These are phyloP conservation scores for Aspergillus egyptiacus DNA, from an alignment of 495 filamentous ascomycete genomes.

Conservation along the genomic window DNA sequence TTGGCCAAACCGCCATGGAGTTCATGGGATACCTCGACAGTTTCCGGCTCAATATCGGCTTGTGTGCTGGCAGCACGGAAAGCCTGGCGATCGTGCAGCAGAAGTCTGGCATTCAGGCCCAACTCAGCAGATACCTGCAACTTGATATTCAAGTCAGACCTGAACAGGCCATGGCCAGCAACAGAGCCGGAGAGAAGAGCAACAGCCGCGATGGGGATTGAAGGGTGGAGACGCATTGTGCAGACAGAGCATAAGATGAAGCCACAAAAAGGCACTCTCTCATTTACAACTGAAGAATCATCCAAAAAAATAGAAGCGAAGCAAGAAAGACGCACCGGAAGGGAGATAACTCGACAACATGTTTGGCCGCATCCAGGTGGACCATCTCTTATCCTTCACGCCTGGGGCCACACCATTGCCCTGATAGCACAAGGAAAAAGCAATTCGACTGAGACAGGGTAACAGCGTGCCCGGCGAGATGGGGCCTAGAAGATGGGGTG, in stretches of 20 bases:
- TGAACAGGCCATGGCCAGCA: background rate
- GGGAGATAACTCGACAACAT: no score
- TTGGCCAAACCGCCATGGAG: background rate
- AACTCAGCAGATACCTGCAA: constrained; percentile 9
- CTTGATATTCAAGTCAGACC: background rate
- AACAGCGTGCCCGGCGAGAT: no score
- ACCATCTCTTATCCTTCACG: no score
- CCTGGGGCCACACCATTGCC: no score
- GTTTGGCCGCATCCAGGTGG: no score
- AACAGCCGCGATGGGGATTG: background rate
- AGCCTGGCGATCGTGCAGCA: background rate
- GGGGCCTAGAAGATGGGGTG: no score
- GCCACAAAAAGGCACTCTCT: background rate
- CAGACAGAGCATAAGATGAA: background rate
- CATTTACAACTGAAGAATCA: background rate
- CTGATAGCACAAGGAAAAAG: no score
- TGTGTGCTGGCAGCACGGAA: background rate
- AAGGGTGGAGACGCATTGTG: constrained; percentile 3
- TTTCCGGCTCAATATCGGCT: constrained; percentile 15
- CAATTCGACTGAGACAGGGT: no score
- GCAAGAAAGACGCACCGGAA: background rate
- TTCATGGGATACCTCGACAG: constrained; percentile 19
- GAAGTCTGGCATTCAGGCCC: constrained; percentile 10
- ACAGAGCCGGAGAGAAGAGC: background rate
- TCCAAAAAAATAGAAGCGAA: background rate